Percentiles rank a stretch among this genome's conserved stretches.
These are phyloP conservation scores for Nicotiana benthamiana DNA, from an alignment of 257 asterid genomes.

Conservation along the genomic window DNA sequence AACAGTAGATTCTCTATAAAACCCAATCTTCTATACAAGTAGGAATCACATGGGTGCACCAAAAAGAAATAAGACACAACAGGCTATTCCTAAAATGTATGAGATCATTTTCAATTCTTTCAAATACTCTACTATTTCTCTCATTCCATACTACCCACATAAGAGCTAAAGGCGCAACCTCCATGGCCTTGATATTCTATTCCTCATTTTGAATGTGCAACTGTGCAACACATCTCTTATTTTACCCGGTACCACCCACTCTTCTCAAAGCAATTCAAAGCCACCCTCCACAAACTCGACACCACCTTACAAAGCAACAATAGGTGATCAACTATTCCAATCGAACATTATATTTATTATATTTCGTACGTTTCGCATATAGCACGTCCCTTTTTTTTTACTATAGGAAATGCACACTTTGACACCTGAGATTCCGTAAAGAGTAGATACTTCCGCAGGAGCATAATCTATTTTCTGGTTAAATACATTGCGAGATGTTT, in stretches of 20 bases:
- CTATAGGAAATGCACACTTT: too few relatives aligned
- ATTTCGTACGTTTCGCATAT: too few relatives aligned
- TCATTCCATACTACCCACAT: not conserved
- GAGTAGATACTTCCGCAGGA: too few relatives aligned
- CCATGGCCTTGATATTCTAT: not conserved
- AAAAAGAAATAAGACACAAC: not conserved
- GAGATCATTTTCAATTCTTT: not conserved
- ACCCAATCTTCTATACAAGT: not conserved
- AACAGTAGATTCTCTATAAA: not conserved
- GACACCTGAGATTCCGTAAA: too few relatives aligned
- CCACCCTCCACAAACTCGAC: not conserved
- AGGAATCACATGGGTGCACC: not conserved
- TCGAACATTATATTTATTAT: too few relatives aligned
- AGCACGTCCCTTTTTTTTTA: too few relatives aligned
- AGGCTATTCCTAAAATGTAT: not conserved
- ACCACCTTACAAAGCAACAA: not conserved
- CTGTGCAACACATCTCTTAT: not conserved
- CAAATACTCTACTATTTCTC: not conserved
- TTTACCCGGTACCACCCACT: not conserved
- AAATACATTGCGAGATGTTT: too few relatives aligned
- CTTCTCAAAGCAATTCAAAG: not conserved
- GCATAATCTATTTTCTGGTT: too few relatives aligned
- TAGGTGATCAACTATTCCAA: not conserved
- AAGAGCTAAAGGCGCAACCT: not conserved
- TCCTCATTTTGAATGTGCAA: not conserved